Conservation (phyloP, 805 yeast genomes). For the Monosporozyma siamensis region DNA sequence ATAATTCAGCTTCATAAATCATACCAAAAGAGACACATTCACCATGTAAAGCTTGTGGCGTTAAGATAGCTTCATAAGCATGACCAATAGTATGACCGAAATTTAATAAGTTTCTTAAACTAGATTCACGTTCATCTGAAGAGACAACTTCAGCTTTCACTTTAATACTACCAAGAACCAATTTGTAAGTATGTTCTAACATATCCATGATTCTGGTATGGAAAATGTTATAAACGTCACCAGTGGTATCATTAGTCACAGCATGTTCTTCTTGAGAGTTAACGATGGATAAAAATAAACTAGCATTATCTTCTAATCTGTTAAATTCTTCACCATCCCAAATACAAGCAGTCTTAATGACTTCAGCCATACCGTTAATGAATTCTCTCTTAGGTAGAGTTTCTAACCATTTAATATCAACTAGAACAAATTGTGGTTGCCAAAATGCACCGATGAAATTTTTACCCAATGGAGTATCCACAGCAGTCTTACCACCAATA, state of each 20-base stretch:
- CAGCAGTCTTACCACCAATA: conserved; percentile 97
- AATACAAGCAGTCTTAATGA: conserved; percentile 94
- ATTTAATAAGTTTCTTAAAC: conserved; percentile 81
- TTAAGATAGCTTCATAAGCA: conserved; percentile 94
- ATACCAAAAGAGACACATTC: conserved; percentile 99
- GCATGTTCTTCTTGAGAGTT: conserved; percentile 24
- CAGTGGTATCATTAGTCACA: conserved; percentile 8
- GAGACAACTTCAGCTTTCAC: conserved; percentile 94
- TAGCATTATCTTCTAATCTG: conserved; percentile 71
- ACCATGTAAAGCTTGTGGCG: conserved; percentile 95
- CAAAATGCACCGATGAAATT: conserved; percentile 95
- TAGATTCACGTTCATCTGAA: conserved; percentile 90
- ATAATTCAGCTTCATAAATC: conserved; percentile 86
- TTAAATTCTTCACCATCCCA: conserved; percentile 89
- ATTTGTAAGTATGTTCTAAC: conserved; percentile 60
- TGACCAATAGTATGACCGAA: conserved; percentile 98
- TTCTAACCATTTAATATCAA: conserved; percentile 76
- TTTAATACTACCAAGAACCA: conserved; percentile 75
- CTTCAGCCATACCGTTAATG: conserved; percentile 97
- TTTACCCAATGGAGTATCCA: conserved; percentile 92
- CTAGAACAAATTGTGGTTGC: conserved; percentile 86
- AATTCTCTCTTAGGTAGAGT: conserved; percentile 90
- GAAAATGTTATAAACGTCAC: conserved; percentile 26
- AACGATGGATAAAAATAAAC: conserved; percentile 59
- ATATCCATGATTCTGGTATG: conserved; percentile 61